Percentiles rank a stretch among this genome's conserved stretches.
Conservation (phyloP, 345 rosid species). For the Gossypioides kirkii region DNA sequence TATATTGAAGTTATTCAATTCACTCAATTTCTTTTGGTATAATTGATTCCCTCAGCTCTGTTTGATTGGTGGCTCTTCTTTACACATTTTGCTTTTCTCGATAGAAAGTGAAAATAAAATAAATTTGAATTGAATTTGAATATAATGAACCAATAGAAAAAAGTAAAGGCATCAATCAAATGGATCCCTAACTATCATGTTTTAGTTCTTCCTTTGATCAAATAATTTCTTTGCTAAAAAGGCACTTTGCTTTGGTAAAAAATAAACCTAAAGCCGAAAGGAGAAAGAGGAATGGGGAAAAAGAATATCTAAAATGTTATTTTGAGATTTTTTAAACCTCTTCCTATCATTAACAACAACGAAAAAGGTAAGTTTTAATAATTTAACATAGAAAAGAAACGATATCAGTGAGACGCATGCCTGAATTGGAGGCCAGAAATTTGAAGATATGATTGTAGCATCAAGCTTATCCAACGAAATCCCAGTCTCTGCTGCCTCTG, state of each 20-base stretch:
- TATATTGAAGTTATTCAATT: background rate
- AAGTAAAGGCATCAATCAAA: background rate
- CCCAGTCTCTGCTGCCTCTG: slow-evolving; percentile 38
- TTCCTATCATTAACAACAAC: slow-evolving; percentile 1
- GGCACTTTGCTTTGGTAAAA: background rate
- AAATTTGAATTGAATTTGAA: background rate
- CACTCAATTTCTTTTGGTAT: background rate
- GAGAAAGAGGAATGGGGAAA: background rate
- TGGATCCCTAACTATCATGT: background rate
- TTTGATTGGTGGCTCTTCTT: background rate
- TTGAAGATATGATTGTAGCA: slow-evolving; percentile 84
- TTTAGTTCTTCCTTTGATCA: background rate
- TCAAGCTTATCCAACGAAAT: slow-evolving; percentile 55
- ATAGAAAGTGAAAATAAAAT: background rate
- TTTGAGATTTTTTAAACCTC: background rate
- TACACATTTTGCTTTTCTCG: background rate
- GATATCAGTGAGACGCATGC: slow-evolving; percentile 22
- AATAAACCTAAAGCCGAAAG: background rate
- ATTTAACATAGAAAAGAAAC: background rate
- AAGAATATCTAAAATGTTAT: background rate
- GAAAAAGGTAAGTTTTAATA: background rate
- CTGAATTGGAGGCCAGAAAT: slow-evolving; percentile 99
- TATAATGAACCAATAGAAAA: background rate
- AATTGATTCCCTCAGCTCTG: background rate
- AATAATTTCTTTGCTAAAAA: background rate